phyloP scores from a whole-genome alignment of 805 yeast genomes.

The Suhomyces canberraensis region DNA sequence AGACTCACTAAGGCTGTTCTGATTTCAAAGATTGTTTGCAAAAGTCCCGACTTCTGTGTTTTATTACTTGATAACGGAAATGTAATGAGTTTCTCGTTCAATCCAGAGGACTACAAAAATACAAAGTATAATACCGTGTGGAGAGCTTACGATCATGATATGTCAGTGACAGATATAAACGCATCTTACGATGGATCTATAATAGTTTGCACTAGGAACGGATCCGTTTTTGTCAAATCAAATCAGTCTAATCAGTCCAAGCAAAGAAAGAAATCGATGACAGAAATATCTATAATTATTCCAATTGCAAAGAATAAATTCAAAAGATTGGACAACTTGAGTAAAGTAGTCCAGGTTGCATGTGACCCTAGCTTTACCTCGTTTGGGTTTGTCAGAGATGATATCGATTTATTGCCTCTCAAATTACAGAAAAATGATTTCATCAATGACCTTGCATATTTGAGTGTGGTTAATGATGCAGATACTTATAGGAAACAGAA shows the following conservation, averaged over 20 bases:
- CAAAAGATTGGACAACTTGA: slow-evolving; percentile 49
- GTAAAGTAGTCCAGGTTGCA: slow-evolving; percentile 56
- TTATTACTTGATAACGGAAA: slow-evolving; percentile 61
- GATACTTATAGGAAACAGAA: slow-evolving; percentile 36
- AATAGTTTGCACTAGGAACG: slow-evolving; percentile 64
- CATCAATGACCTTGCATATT: slow-evolving; percentile 48
- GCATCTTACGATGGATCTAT: slow-evolving; percentile 66
- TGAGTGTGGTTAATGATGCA: slow-evolving; percentile 46
- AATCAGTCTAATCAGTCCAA: slow-evolving; percentile 11
- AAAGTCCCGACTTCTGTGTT: slow-evolving; percentile 42
- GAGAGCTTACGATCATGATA: slow-evolving; percentile 57
- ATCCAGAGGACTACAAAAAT: slow-evolving; percentile 24
- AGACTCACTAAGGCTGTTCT: slow-evolving; percentile 40
- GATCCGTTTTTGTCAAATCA: slow-evolving; percentile 55
- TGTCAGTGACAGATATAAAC: slow-evolving; percentile 65
- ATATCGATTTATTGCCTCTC: slow-evolving; percentile 57
- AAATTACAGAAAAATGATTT: slow-evolving; percentile 46
- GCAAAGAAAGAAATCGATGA: slow-evolving; percentile 29
- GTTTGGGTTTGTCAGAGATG: slow-evolving; percentile 66
- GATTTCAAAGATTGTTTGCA: slow-evolving; percentile 30
- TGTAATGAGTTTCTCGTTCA: slow-evolving; percentile 39
- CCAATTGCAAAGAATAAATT: slow-evolving; percentile 45
- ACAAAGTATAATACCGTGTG: slow-evolving; percentile 53
- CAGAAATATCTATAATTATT: slow-evolving; percentile 30
- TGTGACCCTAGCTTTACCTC: slow-evolving; percentile 66